Conservation (phyloP, 495 filamentous ascomycete species). For the Letharia lupina region DNA sequence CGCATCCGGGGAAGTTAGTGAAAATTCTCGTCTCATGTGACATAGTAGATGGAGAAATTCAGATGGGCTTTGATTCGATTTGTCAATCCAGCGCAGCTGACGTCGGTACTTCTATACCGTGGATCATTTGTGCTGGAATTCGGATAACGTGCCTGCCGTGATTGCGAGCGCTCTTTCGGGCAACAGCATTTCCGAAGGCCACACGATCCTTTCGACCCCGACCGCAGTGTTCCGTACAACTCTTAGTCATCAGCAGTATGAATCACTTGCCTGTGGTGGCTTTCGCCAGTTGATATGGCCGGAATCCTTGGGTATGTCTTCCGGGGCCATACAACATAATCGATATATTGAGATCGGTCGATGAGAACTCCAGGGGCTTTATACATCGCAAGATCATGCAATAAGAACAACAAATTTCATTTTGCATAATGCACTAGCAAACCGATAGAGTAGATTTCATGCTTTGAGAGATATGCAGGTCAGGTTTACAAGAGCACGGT, state of each 20-base stretch:
- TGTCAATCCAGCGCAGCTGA: constrained; percentile 1
- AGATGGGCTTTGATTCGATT: not conserved
- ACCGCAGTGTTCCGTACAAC: not conserved
- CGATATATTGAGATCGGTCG: not conserved
- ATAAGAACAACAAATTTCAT: not conserved
- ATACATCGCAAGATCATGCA: not conserved
- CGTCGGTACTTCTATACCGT: not conserved
- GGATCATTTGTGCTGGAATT: not conserved
- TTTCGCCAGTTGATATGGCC: not conserved
- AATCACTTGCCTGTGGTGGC: not conserved
- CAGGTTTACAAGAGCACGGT: not conserved
- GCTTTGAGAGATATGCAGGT: not conserved
- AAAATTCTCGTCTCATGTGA: not conserved
- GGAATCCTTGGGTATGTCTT: not conserved
- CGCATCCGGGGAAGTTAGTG: not conserved
- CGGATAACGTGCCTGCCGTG: not conserved
- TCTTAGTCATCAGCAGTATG: not conserved
- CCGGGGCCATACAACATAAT: not conserved
- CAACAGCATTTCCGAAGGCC: not conserved
- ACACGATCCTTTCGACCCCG: not conserved
- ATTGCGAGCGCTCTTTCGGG: not conserved
- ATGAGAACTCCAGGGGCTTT: not conserved
- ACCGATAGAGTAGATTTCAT: not conserved
- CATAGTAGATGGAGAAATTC: not conserved
- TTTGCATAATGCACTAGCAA: not conserved